phyloP scores from a whole-genome alignment of 2,329 filamentous ascomycete species.

The Balansia obtecta region DNA sequence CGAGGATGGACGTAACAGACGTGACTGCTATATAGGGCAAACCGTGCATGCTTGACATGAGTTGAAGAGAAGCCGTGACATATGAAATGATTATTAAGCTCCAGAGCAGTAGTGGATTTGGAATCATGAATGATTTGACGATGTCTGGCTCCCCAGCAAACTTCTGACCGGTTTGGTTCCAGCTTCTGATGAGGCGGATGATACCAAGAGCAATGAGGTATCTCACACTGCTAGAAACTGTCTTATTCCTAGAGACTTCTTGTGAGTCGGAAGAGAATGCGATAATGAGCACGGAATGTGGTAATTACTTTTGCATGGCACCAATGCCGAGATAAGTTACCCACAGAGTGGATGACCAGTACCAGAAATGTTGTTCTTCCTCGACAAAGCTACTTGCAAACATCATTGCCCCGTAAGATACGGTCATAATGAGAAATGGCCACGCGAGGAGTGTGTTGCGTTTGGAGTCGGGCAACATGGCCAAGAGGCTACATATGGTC shows the following conservation, averaged over 20 bases:
- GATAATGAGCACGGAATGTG: not conserved
- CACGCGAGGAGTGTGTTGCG: slow-evolving; percentile 26
- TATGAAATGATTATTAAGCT: slow-evolving; percentile 58
- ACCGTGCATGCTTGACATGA: slow-evolving; percentile 29
- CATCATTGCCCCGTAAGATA: slow-evolving; percentile 74
- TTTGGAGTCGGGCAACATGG: slow-evolving; percentile 7
- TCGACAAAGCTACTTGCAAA: slow-evolving; percentile 97
- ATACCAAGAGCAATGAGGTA: slow-evolving; percentile 38
- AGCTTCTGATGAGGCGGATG: slow-evolving; percentile 59
- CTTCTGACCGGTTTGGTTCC: slow-evolving; percentile 98
- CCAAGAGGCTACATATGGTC: slow-evolving; percentile 9
- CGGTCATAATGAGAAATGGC: slow-evolving; percentile 30
- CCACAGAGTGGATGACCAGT: slow-evolving; percentile 73
- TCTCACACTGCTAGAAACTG: slow-evolving; percentile 19
- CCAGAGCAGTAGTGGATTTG: slow-evolving; percentile 62
- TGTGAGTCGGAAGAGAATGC: not conserved
- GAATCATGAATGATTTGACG: slow-evolving; percentile 55
- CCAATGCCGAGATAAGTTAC: slow-evolving; percentile 39
- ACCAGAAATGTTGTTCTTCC: slow-evolving; percentile 98
- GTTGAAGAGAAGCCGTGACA: slow-evolving; percentile 37
- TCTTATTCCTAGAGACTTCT: slow-evolving; percentile 13
- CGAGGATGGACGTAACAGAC: slow-evolving; percentile 28
- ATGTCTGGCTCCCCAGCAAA: slow-evolving; percentile 86
- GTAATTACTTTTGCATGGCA: slow-evolving; percentile 27
- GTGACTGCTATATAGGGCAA: slow-evolving; percentile 29